Base-by-base conservation (phyloP, 192 early-diverging fungal species). In the Pilaira anomala region DNA sequence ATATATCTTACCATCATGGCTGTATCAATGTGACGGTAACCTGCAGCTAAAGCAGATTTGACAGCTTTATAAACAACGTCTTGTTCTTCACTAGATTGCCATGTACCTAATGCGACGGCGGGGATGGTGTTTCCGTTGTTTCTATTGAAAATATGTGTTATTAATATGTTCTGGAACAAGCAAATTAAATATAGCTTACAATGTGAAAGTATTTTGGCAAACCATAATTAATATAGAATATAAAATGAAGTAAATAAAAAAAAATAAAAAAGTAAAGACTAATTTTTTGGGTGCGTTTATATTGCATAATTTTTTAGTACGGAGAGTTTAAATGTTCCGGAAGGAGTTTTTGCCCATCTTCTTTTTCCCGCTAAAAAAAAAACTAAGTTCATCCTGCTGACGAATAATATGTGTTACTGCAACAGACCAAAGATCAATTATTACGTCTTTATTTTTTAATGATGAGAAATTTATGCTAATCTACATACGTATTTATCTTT, bases 1-100 rank as follows among this genome's bases (percentile, higher is more conserved):
- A 29, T 53, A 21, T 24, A 33, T 65, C 63, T 61, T 71, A 66
- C 68, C 28, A 39, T 50, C 60, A 62, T 53, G 26, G 60, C 78
- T 33, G 76, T 63, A 18, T 78, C 82, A 59, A 91, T 87, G 66
- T 90, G 88, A 8, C 87, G 74, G 73, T 88, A 87, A 25, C 93
- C 93, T 11, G 79, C 61, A 8, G 69, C 65, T 41, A 94, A 52
- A 24, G 90, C 92, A 7, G 74, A 69, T 57, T 80, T 81, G 66
- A 93, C 76, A 29, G 91, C 84, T 26, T 83, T 58, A 60, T 82
- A 80, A 49, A 85, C 78, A n/a, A 75, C 80, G 0, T 76, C 67
- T 3, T 65, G 42, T 26, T 44, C 45, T 8, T 56, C 46, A 61
- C 81, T 69, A 40, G 74, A 76, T 58, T 81, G 80, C 90, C 89